A percentile compares a stretch with the other conserved stretches of the same genome.
phyloP scores from a whole-genome alignment of 2,329 filamentous ascomycete species.

The Penicillium crustosum region DNA sequence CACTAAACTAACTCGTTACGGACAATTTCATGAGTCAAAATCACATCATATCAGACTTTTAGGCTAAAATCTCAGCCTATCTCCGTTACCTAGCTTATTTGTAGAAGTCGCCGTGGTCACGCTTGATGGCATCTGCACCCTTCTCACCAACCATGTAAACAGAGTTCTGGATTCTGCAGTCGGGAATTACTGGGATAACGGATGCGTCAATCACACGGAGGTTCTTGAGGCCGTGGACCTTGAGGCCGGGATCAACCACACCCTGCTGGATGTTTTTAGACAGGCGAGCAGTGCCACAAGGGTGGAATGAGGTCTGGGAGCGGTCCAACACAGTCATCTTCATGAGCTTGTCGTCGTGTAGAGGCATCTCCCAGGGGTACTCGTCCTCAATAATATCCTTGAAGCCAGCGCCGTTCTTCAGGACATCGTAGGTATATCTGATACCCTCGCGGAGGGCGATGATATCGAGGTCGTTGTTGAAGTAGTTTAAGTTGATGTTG shows the following conservation, averaged over 20 bases:
- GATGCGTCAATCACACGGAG: conserved; percentile 59
- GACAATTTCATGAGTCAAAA: not conserved
- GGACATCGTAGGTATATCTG: conserved; percentile 55
- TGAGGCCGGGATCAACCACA: conserved; percentile 53
- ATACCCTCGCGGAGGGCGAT: conserved; percentile 60
- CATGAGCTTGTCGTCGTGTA: conserved; percentile 57
- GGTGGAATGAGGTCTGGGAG: conserved; percentile 55
- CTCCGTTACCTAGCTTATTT: not conserved
- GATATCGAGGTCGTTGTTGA: conserved; percentile 53
- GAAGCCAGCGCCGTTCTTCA: conserved; percentile 58
- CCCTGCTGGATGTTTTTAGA: conserved; percentile 54
- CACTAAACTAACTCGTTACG: too few species aligned
- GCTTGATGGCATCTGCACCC: conserved; percentile 16
- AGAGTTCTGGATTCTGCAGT: conserved; percentile 60
- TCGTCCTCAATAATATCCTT: conserved; percentile 41
- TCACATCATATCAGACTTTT: not conserved
- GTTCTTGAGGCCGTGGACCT: conserved; percentile 55
- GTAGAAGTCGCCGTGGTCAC: not conserved
- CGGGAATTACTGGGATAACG: conserved; percentile 55
- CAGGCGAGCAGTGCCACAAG: conserved; percentile 57
- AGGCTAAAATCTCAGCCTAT: not conserved
- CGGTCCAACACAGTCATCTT: conserved; percentile 57
- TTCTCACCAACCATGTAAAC: conserved; percentile 63
- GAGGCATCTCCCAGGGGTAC: conserved; percentile 64
- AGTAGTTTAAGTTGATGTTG: conserved; percentile 48